A percentile compares a stretch with the other conserved stretches of the same genome.
phyloP scores from a whole-genome alignment of 768 basidiomycete species.

The Leccinum subtestaceum region DNA sequence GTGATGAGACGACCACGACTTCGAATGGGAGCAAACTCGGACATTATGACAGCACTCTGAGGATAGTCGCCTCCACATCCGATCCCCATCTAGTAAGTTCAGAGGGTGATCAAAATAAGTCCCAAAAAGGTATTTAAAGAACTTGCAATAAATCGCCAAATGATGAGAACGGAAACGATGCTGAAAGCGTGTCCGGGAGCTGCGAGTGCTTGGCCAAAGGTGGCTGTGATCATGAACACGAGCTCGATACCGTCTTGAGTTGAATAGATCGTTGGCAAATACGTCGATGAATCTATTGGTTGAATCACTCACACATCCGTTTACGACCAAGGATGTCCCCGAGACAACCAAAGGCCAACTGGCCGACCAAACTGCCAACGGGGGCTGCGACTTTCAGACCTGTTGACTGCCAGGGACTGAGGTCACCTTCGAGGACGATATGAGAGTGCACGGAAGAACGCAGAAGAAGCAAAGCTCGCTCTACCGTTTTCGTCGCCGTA shows the following conservation, averaged over 20 bases:
- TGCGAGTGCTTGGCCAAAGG: slow-evolving; percentile 76
- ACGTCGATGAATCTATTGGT: neutral
- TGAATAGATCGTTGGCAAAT: slow-evolving; percentile 1
- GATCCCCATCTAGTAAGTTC: slow-evolving; percentile 54
- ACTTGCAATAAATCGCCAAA: slow-evolving; percentile 76
- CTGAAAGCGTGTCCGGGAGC: slow-evolving; percentile 58
- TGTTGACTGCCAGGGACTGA: slow-evolving; percentile 62
- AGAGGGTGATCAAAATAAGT: neutral
- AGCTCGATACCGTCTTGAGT: slow-evolving; percentile 48
- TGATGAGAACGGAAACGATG: slow-evolving; percentile 68
- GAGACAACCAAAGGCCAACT: slow-evolving; percentile 73
- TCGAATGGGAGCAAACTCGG: slow-evolving; percentile 77
- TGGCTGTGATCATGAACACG: slow-evolving; percentile 73
- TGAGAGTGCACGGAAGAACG: slow-evolving; percentile 1
- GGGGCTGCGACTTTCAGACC: slow-evolving; percentile 77
- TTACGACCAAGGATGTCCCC: slow-evolving; percentile 75
- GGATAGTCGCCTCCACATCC: slow-evolving; percentile 91
- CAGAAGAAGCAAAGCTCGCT: neutral
- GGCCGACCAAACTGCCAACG: slow-evolving; percentile 69
- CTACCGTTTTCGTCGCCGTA: slow-evolving; percentile 44
- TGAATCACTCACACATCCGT: slow-evolving; percentile 62
- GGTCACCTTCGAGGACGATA: slow-evolving; percentile 20
- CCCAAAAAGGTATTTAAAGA: neutral
- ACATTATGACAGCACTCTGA: slow-evolving; percentile 79
- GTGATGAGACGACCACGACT: slow-evolving; percentile 87